A percentile compares a stretch with the other conserved stretches of the same genome.
These are phyloP conservation scores for Tremella yokohamensis DNA, from an alignment of 768 basidiomycete genomes.

Conservation along the genomic window DNA sequence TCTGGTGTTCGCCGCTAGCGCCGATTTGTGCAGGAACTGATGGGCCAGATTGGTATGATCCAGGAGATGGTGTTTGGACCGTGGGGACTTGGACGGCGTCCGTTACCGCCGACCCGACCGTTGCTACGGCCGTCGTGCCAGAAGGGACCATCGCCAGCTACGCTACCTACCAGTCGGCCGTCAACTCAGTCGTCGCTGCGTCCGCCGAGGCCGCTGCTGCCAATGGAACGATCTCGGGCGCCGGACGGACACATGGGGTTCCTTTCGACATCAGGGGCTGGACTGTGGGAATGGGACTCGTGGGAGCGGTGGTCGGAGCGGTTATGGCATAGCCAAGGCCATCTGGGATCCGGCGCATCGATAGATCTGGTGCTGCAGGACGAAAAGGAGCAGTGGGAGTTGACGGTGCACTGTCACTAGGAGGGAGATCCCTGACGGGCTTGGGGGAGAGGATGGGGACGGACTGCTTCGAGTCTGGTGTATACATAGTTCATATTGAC, in stretches of 20 bases:
- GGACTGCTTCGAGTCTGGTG: too few relatives aligned
- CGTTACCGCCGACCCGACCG: constrained; percentile 32
- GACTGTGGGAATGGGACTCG: not conserved
- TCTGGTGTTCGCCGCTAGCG: constrained; percentile 1
- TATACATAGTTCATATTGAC: too few relatives aligned
- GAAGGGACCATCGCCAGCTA: constrained; percentile 39
- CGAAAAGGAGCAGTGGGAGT: too few relatives aligned
- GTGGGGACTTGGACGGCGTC: constrained; percentile 38
- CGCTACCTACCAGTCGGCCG: constrained; percentile 30
- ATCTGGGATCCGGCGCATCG: too few relatives aligned
- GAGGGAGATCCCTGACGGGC: too few relatives aligned
- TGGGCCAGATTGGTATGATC: constrained; percentile 30
- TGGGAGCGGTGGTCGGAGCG: not conserved
- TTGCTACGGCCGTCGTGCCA: constrained; percentile 36
- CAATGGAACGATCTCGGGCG: too few relatives aligned
- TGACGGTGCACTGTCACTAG: too few relatives aligned
- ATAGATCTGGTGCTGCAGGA: too few relatives aligned
- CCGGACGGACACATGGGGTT: too few relatives aligned
- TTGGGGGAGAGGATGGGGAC: too few relatives aligned
- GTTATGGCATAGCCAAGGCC: too few relatives aligned
- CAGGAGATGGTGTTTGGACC: constrained; percentile 33
- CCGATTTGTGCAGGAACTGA: constrained; percentile 2
- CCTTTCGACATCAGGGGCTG: not conserved
- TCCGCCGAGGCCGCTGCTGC: constrained; percentile 19
- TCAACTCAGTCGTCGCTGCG: constrained; percentile 36